Base-by-base conservation (phyloP, 148 eudicot species). In the Rhododendron vialii region DNA sequence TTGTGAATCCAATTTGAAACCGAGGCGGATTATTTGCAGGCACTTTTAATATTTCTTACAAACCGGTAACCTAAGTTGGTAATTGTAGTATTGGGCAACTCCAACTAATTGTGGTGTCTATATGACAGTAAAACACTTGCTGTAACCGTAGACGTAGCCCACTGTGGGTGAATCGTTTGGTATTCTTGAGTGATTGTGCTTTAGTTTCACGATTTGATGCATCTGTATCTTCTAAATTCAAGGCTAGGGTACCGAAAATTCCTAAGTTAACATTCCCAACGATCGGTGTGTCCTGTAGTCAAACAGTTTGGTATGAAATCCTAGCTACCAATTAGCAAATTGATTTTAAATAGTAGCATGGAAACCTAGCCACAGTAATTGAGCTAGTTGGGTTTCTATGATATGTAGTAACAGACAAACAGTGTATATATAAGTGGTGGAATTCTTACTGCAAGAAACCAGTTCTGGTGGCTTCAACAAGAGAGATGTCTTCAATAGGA, bases 401-500 rank as follows among this genome's bases (percentile, higher is more conserved):
- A 48, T 48, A 48, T 48, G 51, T 57, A 18, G 69, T 22, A 63
- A n/a, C 69, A n/a, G 20, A 53, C 57, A 55, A 55, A 5, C 22
- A 55, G 61, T 55, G 30, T 9, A 24, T n/a, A 65, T n/a, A 65
- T 22, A 67, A 67, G 57, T 1, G 41, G 28, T 26, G 2, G 24
- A 30, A 43, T 13, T 8, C 91, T 88, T 87, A 93, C 96, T 89
- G 89, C 20, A 88, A 79, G 78, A 93, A 93, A 36, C 94, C 96
- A 61, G 85, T 81, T 80, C 89, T 87, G 85, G 95, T 92, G 86
- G 95, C 98, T 5, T 73, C 55, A 50, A 92, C 92, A 65, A 94
- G 85, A 12, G 98, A 96, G 81, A 94, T 92, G 81, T 95, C 96
- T 1, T 86, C 85, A 75, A 96, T 91, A 1, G 92, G 82, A 26